Evolutionary conservation across 2,329 filamentous ascomycete species (phyloP).

Genomic region (Purpureocillium lavendulum): DNA sequence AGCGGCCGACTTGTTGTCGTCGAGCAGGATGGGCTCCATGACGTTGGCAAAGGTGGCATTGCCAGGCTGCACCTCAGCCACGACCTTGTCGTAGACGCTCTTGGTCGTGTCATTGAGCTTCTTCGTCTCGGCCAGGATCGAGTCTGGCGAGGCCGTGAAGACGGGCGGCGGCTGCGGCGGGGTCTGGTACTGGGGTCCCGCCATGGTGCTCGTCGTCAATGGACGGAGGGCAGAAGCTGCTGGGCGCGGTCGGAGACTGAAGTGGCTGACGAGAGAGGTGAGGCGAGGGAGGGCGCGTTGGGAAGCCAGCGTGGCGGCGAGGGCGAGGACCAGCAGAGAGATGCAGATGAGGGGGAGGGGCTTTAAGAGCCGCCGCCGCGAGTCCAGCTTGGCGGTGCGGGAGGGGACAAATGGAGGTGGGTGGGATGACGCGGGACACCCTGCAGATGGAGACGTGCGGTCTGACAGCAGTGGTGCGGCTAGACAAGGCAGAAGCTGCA

Average conservation of each 20-base stretch:
- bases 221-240: slow-evolving; percentile 17
- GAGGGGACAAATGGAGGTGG: background rate
- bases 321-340: slow-evolving; percentile 47
- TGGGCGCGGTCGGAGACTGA: slow-evolving; percentile 18
- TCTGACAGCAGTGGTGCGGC: too few relatives aligned
- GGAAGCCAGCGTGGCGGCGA: slow-evolving; percentile 59
- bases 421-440: background rate
- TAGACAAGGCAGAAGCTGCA: too few relatives aligned
- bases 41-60: slow-evolving; percentile 47
- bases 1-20: slow-evolving; percentile 58
- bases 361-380: slow-evolving; percentile 17
- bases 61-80: slow-evolving; percentile 46
- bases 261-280: slow-evolving; percentile 46
- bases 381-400: slow-evolving; percentile 9
- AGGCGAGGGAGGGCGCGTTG: slow-evolving; percentile 51
- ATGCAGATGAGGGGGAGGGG: slow-evolving; percentile 31
- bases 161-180: slow-evolving; percentile 71
- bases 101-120: slow-evolving; percentile 55
- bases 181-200: slow-evolving; percentile 57
- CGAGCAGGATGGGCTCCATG: slow-evolving; percentile 59
- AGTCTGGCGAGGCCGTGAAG: slow-evolving; percentile 66
- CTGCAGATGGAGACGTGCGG: too few relatives aligned
- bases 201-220: slow-evolving; percentile 51
- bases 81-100: slow-evolving; percentile 57
- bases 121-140: slow-evolving; percentile 60